Percentiles rank a stretch among this genome's conserved stretches.
phyloP scores from a whole-genome alignment of 352 stramenopile species.

The Globisporangium canariense region DNA sequence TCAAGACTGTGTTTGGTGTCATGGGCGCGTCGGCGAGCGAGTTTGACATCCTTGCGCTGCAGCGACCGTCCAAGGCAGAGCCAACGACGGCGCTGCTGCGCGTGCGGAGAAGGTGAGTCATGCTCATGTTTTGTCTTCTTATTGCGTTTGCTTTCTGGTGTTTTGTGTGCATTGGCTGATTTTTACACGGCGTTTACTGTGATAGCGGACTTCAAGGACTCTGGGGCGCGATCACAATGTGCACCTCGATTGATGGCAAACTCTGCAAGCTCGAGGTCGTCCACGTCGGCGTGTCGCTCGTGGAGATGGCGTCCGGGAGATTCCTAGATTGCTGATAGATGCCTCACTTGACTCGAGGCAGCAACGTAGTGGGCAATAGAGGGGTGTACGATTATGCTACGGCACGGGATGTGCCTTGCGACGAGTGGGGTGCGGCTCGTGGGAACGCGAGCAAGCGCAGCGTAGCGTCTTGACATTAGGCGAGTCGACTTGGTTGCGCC shows the following conservation, averaged over 20 bases:
- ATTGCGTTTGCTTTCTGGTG: not conserved
- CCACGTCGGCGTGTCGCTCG: conserved; percentile 25
- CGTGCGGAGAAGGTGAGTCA: conserved; percentile 43
- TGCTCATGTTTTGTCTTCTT: not conserved
- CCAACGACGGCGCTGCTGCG: conserved; percentile 55
- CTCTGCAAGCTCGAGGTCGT: conserved; percentile 24
- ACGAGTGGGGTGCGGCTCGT: no score
- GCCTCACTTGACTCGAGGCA: not conserved
- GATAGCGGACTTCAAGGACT: conserved; percentile 55
- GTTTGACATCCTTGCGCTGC: conserved; percentile 58
- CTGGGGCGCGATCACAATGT: conserved; percentile 72
- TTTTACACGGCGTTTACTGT: not conserved
- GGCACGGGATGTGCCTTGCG: no score
- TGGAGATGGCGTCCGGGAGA: conserved; percentile 56
- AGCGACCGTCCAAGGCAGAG: conserved; percentile 24
- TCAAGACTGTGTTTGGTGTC: conserved; percentile 66
- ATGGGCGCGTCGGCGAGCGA: conserved; percentile 57
- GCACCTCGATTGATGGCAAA: conserved; percentile 53
- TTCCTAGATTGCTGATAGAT: conserved; percentile 37
- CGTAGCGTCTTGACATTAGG: no score
- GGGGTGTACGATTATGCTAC: not conserved
- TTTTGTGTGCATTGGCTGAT: not conserved
- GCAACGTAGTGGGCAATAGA: not conserved
- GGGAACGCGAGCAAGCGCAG: no score
- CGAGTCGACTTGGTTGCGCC: no score